Conservation (phyloP, 768 basidiomycete species). For the Clavulina sp. region DNA sequence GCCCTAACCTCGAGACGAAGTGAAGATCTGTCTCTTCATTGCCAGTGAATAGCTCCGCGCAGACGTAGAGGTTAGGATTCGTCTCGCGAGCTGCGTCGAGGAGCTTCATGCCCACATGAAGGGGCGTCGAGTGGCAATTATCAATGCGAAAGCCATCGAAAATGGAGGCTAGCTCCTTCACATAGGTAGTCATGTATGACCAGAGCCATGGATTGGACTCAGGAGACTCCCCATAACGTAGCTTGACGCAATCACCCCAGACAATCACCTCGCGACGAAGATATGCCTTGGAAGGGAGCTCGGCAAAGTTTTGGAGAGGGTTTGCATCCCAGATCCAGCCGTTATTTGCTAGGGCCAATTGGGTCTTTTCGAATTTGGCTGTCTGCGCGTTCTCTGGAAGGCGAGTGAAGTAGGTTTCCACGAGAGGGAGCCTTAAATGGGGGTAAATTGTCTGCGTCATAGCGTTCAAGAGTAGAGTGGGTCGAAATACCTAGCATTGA, state of each 20-base stretch:
- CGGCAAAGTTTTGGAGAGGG: constrained; percentile 86
- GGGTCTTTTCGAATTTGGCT: constrained; percentile 27
- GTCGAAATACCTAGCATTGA: constrained; percentile 46
- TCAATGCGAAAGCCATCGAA: constrained; percentile 98
- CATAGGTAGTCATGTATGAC: constrained; percentile 77
- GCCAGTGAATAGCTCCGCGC: constrained; percentile 94
- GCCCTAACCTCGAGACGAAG: constrained; percentile 80
- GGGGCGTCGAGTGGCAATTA: constrained; percentile 94
- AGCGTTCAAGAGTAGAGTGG: not conserved
- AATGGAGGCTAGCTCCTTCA: constrained; percentile 53
- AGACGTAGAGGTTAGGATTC: constrained; percentile 88
- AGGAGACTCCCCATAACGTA: constrained; percentile 74
- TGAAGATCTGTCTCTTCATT: constrained; percentile 82
- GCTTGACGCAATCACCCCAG: constrained; percentile 97
- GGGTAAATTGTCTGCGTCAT: not conserved
- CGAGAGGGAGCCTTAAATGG: constrained; percentile 49
- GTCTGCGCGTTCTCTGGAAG: constrained; percentile 30
- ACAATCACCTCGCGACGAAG: constrained; percentile 90
- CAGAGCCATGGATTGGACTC: constrained; percentile 87
- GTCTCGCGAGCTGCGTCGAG: constrained; percentile 78
- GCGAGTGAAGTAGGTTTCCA: constrained; percentile 87
- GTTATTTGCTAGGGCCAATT: constrained; percentile 85
- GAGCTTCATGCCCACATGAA: constrained; percentile 89
- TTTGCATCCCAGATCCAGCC: constrained; percentile 99
- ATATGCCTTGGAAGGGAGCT: constrained; percentile 83